These are phyloP conservation scores for Flaveria bidentis DNA, from an alignment of 129 eudicot genomes.

Conservation along the genomic window DNA sequence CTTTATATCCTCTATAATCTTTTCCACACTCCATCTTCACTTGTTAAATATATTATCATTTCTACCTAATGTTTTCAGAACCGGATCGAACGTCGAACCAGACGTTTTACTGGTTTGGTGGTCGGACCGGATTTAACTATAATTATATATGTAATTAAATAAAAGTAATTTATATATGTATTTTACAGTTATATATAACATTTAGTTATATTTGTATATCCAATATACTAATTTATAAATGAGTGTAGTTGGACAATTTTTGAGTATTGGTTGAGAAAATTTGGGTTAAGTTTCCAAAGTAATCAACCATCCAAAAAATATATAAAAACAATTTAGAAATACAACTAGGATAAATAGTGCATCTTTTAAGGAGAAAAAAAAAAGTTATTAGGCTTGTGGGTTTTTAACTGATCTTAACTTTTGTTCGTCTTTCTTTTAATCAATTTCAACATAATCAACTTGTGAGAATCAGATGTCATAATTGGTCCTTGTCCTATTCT, in stretches of 20 bases:
- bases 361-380: slow-evolving; percentile 9
- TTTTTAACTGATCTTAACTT: slow-evolving; percentile 21
- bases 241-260: background rate
- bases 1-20: too few relatives aligned
- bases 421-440: background rate
- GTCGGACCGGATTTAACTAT: too few relatives aligned
- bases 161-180: too few relatives aligned
- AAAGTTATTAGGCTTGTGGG: slow-evolving; percentile 14
- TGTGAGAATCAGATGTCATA: background rate
- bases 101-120: too few relatives aligned
- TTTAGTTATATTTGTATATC: too few relatives aligned
- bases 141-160: too few relatives aligned
- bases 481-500: slow-evolving; percentile 7
- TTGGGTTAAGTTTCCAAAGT: slow-evolving; percentile 30
- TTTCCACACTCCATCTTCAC: too few relatives aligned
- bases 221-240: too few relatives aligned
- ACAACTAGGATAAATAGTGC: slow-evolving; percentile 26
- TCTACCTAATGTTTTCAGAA: too few relatives aligned
- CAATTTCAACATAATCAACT: background rate
- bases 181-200: too few relatives aligned
- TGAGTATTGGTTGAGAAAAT: slow-evolving; percentile 22
- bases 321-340: slow-evolving; percentile 16
- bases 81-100: too few relatives aligned
- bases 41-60: too few relatives aligned
- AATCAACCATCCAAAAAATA: slow-evolving; percentile 14